Percentiles rank a stretch among this genome's conserved stretches.
phyloP scores from a whole-genome alignment of 2,329 filamentous ascomycete genomes.

The Fusarium nanum region DNA sequence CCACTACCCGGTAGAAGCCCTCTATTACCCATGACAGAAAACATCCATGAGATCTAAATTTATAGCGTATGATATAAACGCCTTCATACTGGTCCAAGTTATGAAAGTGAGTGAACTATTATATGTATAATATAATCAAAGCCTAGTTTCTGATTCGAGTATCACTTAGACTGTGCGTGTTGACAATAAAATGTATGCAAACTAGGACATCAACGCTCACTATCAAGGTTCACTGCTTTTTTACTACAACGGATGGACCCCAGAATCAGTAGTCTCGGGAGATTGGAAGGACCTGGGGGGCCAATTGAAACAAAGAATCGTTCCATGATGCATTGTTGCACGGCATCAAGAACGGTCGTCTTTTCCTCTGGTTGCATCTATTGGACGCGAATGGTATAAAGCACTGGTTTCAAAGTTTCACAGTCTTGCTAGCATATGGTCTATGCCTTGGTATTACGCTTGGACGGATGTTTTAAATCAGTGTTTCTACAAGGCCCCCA shows the following conservation, averaged over 20 bases:
- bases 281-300: neutral
- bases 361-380: constrained; percentile 10
- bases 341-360: constrained; percentile 12
- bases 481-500: constrained; percentile 35
- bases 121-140: neutral
- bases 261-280: neutral
- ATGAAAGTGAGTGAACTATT: neutral
- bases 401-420: constrained; percentile 19
- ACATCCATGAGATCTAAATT: neutral
- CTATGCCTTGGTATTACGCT: constrained; percentile 24
- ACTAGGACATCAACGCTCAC: neutral
- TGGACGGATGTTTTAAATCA: constrained; percentile 29
- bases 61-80: neutral
- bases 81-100: neutral
- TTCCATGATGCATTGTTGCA: constrained; percentile 33
- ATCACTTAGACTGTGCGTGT: neutral
- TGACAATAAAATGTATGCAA: constrained; percentile 8
- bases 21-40: neutral
- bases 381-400: constrained; percentile 10
- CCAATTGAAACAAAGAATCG: constrained; percentile 9
- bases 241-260: neutral
- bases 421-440: constrained; percentile 8
- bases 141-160: neutral
- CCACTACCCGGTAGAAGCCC: constrained; percentile 17
- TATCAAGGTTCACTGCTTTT: neutral